Evolutionary conservation across 1,284 basidiomycete species (phyloP).

Genomic region (Xerocomus nothofagi): DNA sequence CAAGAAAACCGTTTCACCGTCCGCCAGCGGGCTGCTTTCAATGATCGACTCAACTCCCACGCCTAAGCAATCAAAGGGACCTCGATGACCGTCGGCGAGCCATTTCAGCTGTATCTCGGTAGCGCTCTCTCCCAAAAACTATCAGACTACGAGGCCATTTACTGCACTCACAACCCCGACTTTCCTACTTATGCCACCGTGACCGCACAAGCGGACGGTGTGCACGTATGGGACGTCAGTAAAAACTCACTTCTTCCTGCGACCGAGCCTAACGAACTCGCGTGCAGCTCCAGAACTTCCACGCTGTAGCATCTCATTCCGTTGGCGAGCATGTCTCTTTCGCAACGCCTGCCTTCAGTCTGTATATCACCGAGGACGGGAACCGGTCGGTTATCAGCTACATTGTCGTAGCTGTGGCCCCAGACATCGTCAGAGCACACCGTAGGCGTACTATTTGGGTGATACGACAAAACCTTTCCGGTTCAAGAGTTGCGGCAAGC

Average conservation of each 20-base stretch:
- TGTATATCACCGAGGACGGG: constrained; percentile 36
- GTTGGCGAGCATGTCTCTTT: constrained; percentile 64
- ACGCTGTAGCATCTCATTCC: constrained; percentile 65
- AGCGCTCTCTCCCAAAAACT: constrained; percentile 30
- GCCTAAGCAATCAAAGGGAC: constrained; percentile 7
- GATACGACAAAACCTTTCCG: constrained; percentile 59
- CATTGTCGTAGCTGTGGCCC: constrained; percentile 48
- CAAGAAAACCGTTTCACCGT: not conserved
- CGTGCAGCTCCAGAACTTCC: constrained; percentile 61
- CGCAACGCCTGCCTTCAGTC: constrained; percentile 55
- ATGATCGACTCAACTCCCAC: constrained; percentile 22
- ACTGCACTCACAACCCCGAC: constrained; percentile 42
- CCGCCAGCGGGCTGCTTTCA: not conserved
- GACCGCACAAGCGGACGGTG: constrained; percentile 66
- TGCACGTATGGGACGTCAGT: constrained; percentile 70
- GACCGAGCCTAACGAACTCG: constrained; percentile 12
- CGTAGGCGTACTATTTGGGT: constrained; percentile 55
- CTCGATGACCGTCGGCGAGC: constrained; percentile 55
- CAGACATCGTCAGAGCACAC: constrained; percentile 44
- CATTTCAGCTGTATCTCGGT: constrained; percentile 58
- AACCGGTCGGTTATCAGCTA: constrained; percentile 52
- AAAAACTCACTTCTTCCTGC: constrained; percentile 6
- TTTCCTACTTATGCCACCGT: constrained; percentile 60
- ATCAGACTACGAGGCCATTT: constrained; percentile 33
- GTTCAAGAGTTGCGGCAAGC: constrained; percentile 38